A percentile compares a stretch with the other conserved stretches of the same genome.
Evolutionary conservation across 163 green algal species (phyloP).

Genomic region (Prototheca wickerhamii): DNA sequence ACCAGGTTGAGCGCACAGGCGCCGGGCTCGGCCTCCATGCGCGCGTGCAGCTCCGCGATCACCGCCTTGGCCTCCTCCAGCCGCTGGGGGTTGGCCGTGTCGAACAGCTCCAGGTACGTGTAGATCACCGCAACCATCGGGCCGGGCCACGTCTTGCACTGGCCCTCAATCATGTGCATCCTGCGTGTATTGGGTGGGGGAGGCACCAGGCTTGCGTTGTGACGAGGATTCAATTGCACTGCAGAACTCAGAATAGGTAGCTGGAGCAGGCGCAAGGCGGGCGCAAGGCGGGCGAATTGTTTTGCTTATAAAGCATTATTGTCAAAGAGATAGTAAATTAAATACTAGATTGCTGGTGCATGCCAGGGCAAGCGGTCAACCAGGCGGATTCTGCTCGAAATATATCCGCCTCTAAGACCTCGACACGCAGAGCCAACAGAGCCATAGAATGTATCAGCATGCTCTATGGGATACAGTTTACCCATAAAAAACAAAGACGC

Average conservation of each 20-base stretch:
- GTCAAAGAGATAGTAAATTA: too few relatives aligned
- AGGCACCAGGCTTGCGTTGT: too few relatives aligned
- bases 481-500: too few relatives aligned
- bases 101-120: neutral
- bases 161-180: conserved; percentile 11
- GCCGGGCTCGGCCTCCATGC: neutral
- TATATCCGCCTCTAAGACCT: too few relatives aligned
- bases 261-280: neutral
- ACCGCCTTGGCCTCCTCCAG: neutral
- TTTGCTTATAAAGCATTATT: too few relatives aligned
- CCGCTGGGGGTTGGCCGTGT: neutral
- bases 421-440: too few relatives aligned
- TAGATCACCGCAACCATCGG: conserved; percentile 8
- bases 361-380: too few relatives aligned
- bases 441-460: too few relatives aligned
- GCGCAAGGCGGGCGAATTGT: neutral
- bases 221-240: too few relatives aligned
- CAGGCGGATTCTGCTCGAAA: too few relatives aligned
- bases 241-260: neutral
- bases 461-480: too few relatives aligned
- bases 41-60: neutral
- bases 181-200: neutral
- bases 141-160: conserved; percentile 10
- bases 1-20: conserved; percentile 5
- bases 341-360: too few relatives aligned